A percentile compares a stretch with the other conserved stretches of the same genome.
Evolutionary conservation across 441 rosid genomes (phyloP).

Genomic region (Corymbia calophylla): DNA sequence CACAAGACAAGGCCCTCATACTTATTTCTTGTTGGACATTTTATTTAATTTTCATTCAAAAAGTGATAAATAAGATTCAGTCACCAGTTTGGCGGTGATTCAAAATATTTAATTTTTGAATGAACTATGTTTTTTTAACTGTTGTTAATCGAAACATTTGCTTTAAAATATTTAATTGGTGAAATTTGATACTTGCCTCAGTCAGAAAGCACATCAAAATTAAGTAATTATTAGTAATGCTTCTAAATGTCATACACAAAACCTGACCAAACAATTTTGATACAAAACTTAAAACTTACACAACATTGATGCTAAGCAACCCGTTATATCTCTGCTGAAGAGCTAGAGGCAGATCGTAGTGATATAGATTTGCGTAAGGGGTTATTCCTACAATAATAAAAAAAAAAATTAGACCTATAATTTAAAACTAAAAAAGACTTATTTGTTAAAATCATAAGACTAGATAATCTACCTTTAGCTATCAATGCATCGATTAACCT

Average conservation of each 20-base stretch:
- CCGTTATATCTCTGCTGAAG: conserved; percentile 28
- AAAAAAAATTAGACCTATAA: background rate
- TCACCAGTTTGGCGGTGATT: no score
- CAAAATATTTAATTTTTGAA: no score
- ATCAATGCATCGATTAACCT: background rate
- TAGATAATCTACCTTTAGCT: background rate
- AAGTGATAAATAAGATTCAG: no score
- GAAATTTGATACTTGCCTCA: background rate
- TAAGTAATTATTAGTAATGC: background rate
- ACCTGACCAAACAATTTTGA: background rate
- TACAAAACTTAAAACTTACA: conserved; percentile 11
- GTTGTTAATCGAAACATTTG: background rate
- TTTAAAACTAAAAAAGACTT: background rate
- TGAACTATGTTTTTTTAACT: no score
- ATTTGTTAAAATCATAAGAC: background rate
- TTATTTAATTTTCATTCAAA: no score
- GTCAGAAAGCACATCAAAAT: background rate
- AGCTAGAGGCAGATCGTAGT: conserved; percentile 38
- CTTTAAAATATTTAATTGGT: background rate
- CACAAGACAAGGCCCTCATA: background rate
- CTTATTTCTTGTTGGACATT: no score
- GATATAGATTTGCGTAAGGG: conserved; percentile 35
- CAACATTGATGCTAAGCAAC: conserved; percentile 19
- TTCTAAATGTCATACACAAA: background rate
- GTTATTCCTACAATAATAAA: background rate